phyloP scores from a whole-genome alignment of 179 eudicot species.

The Nepenthes alata region DNA sequence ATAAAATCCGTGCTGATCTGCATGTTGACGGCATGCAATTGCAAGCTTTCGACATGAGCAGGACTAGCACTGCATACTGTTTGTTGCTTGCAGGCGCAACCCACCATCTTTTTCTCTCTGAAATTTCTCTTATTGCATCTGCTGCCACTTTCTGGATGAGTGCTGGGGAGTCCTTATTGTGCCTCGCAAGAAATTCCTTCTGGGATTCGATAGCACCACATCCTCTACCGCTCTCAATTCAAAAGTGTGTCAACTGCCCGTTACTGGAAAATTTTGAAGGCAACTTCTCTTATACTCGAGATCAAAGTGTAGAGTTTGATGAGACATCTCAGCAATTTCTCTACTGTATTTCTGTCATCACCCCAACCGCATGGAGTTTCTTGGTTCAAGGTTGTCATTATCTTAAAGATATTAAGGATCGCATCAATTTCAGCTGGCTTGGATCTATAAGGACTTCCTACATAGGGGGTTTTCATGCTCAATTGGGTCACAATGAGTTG shows the following conservation, averaged over 20 bases:
- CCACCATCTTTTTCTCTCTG: conserved; percentile 43
- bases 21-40: conserved; percentile 4
- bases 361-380: conserved; percentile 34
- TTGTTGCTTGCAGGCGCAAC: conserved; percentile 50
- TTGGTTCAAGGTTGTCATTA: conserved; percentile 20
- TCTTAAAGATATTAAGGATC: conserved; percentile 29
- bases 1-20: conserved; percentile 24
- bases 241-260: conserved; percentile 16
- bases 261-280: conserved; percentile 18
- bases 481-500: not conserved
- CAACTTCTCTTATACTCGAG: conserved; percentile 4
- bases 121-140: conserved; percentile 32
- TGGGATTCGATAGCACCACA: conserved; percentile 13
- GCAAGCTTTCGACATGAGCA: conserved; percentile 22
- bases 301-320: conserved; percentile 12
- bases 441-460: conserved; percentile 9
- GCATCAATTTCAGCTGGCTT: conserved; percentile 44
- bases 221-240: not conserved
- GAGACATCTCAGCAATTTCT: conserved; percentile 18
- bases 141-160: conserved; percentile 43
- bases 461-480: conserved; percentile 3
- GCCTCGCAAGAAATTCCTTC: conserved; percentile 20
- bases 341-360: conserved; percentile 20
- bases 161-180: conserved; percentile 47
- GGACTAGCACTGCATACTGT: conserved; percentile 47